These are phyloP conservation scores for Eugenia klotzschiana DNA, from an alignment of 441 rosid genomes.

Conservation along the genomic window DNA sequence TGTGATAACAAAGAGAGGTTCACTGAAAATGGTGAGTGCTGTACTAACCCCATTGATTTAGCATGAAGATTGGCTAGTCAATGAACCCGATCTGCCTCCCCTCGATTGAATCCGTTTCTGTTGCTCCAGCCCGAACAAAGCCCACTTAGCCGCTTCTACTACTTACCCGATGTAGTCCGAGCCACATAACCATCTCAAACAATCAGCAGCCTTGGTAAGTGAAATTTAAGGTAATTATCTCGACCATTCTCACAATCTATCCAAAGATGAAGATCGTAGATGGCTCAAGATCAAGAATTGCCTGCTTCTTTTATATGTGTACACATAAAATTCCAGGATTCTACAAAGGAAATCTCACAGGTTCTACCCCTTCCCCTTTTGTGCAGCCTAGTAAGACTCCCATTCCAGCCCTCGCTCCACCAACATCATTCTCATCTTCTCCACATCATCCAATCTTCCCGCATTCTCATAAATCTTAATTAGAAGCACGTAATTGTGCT, in stretches of 20 bases:
- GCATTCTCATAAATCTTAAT: slow-evolving; percentile 44
- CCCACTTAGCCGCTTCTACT: background rate
- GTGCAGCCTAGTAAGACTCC: background rate
- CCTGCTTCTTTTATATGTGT: background rate
- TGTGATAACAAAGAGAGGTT: background rate
- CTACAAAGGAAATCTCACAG: background rate
- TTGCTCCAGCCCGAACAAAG: background rate
- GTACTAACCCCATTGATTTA: background rate
- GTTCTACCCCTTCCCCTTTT: background rate
- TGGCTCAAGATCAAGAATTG: background rate
- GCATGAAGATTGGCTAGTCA: background rate
- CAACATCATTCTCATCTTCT: slow-evolving; percentile 56
- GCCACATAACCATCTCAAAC: background rate
- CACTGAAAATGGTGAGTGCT: background rate
- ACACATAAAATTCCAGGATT: background rate
- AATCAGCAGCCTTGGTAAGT: background rate
- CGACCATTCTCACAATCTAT: background rate
- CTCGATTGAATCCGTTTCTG: background rate
- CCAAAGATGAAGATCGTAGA: background rate
- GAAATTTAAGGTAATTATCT: background rate
- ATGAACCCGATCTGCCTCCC: background rate
- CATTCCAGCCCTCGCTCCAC: slow-evolving; percentile 48
- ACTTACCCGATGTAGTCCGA: background rate
- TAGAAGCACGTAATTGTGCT: slow-evolving; percentile 64
- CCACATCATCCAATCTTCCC: slow-evolving; percentile 42